phyloP scores from a whole-genome alignment of 2,329 filamentous ascomycete genomes.

The Microdochium trichocladiopsis region DNA sequence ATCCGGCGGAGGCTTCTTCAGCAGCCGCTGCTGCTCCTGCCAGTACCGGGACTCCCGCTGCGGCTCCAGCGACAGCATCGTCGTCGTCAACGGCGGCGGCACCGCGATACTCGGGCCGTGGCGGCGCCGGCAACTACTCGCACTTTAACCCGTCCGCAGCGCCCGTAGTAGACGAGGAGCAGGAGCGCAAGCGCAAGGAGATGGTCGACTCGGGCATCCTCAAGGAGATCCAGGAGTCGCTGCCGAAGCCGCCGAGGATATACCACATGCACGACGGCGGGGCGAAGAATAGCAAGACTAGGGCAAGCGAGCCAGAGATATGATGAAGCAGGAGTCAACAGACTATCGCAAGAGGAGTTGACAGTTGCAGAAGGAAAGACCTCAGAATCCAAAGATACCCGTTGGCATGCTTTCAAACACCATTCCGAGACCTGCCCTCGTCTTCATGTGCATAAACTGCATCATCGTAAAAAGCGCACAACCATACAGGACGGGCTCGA shows the following conservation, averaged over 20 bases:
- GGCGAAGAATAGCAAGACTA: background rate
- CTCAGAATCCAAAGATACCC: no score
- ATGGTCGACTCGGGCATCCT: constrained; percentile 19
- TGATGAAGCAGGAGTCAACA: background rate
- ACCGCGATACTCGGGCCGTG: constrained; percentile 33
- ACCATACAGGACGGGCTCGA: no score
- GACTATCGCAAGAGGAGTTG: background rate
- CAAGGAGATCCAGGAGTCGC: constrained; percentile 14
- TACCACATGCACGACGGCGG: constrained; percentile 9
- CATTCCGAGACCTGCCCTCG: no score
- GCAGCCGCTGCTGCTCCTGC: constrained; percentile 22
- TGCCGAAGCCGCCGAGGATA: constrained; percentile 17
- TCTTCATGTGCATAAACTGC: no score
- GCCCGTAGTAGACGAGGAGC: constrained; percentile 13
- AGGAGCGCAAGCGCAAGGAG: constrained; percentile 15
- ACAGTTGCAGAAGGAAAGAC: no score
- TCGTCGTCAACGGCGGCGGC: constrained; percentile 2
- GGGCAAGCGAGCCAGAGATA: background rate
- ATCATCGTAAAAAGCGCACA: no score
- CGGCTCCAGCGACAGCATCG: constrained; percentile 1
- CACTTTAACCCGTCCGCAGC: constrained; percentile 13
- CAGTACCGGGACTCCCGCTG: no score
- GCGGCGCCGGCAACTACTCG: constrained; percentile 51
- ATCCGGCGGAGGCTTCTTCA: constrained; percentile 23
- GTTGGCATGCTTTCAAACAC: no score